Percentiles rank a stretch among this genome's conserved stretches.
These are phyloP conservation scores for Cladorrhinum samala DNA, from an alignment of 495 filamentous ascomycete genomes.

Conservation along the genomic window DNA sequence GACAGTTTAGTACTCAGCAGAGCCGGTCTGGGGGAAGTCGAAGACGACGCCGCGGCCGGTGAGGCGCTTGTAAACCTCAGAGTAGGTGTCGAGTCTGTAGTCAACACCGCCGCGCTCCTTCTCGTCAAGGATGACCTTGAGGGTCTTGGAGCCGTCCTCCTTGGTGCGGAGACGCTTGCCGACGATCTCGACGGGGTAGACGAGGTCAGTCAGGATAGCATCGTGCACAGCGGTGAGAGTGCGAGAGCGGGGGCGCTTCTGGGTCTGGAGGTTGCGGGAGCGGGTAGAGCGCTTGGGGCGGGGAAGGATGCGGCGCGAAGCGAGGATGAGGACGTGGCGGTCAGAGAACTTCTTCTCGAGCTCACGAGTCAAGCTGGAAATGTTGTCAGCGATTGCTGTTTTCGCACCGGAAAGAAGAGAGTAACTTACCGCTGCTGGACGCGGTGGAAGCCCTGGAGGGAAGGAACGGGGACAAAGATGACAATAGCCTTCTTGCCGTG, in stretches of 20 bases:
- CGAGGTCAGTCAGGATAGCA: constrained; percentile 88
- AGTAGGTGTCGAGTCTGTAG: constrained; percentile 98
- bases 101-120: constrained; percentile 99
- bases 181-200: constrained; percentile 99
- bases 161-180: constrained; percentile 95
- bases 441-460: constrained; percentile 91
- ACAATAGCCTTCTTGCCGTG: constrained; percentile 99
- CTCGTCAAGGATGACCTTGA: constrained; percentile 98
- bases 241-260: constrained; percentile 96
- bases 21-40: constrained; percentile 87
- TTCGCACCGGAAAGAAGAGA: neutral
- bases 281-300: constrained; percentile 93
- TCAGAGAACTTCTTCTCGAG: constrained; percentile 99
- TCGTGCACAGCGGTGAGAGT: constrained; percentile 98
- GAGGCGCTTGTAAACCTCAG: constrained; percentile 93
- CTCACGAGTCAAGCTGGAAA: constrained; percentile 88
- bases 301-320: constrained; percentile 96
- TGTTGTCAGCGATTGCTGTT: constrained; percentile 15
- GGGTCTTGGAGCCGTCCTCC: constrained; percentile 93
- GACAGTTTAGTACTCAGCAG: constrained; percentile 63
- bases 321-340: constrained; percentile 98
- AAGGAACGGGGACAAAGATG: constrained; percentile 99
- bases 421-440: constrained; percentile 92
- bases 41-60: constrained; percentile 92
- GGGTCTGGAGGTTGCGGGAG: constrained; percentile 85